Base-by-base conservation (phyloP, 1,284 basidiomycete species). In the Hemileia vastatrix region DNA sequence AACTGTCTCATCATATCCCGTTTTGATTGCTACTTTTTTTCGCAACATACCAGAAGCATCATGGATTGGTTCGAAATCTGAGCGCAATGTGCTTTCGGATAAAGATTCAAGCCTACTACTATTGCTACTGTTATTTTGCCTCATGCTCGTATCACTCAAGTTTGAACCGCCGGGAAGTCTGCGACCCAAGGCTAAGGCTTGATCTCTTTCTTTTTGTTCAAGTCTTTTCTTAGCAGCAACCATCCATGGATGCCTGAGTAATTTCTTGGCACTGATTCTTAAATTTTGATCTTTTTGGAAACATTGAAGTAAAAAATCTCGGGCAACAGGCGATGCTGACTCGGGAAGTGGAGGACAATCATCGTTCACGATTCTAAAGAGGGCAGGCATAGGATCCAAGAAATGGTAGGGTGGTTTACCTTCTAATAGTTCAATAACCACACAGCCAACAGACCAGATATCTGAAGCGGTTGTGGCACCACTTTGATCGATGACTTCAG, bases 271-370 rank as follows among this genome's bases (percentile, higher is more conserved):
- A 0, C 88, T 87, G 67, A 97, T 86, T 21, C 94, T 86, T 47
- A 98, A 80, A 76, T 96, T 95, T 67, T 85, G 85, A 73, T 97
- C 94, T 77, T 97, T 97, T 79, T 97, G 94, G 77, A 98, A 98
- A 75, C 94, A 97, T 69, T 96, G 92, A 67, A 90, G 87, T 6
- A 98, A 80, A 72, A 97, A 98, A 77, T 97, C 92, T 72, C 94
- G 90, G 68, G 95, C 93, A 65, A 80, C 80, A 0, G 81, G 79
- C 9, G 90, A 93, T 1, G 90, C 89, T 47, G 91, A 90, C 66
- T 96, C 92, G 0, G 94, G 94, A 69, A 98, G 87, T 5, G 90
- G 90, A 47, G 94, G 94, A 71, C 85, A 88, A 75, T 97, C 93
- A 72, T 98, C 94, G 76, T 96, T 92, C 1, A 98, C 94, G 67